These are phyloP conservation scores for Calonectria leucothoes DNA, from an alignment of 2,329 filamentous ascomycete species.

Conservation along the genomic window DNA sequence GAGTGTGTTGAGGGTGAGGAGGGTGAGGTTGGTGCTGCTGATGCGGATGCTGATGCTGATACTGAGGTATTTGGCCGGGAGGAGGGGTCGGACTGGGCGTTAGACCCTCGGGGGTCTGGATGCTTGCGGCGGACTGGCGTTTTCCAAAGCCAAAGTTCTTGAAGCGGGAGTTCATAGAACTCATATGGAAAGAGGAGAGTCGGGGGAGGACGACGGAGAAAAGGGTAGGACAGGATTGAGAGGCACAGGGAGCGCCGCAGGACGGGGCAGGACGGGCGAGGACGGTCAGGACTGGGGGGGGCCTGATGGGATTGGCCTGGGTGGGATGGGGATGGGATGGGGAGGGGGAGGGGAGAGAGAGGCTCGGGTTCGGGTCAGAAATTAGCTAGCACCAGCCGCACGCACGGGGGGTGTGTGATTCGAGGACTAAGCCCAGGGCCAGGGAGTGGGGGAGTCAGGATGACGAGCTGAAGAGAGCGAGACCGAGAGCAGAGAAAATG, in stretches of 20 bases:
- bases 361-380: conserved; percentile 40
- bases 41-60: conserved; percentile 54
- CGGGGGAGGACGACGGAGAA: conserved; percentile 38
- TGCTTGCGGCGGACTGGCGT: conserved; percentile 77
- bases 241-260: conserved; percentile 35
- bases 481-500: not conserved
- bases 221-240: conserved; percentile 43
- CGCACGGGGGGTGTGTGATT: conserved; percentile 23
- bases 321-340: conserved; percentile 32
- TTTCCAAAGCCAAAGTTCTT: conserved; percentile 86
- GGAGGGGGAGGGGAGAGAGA: conserved; percentile 30
- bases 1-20: conserved; percentile 32
- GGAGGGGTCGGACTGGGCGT: conserved; percentile 48
- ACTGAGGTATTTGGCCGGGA: conserved; percentile 64
- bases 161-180: conserved; percentile 83
- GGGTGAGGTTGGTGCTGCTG: conserved; percentile 40
- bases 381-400: conserved; percentile 39
- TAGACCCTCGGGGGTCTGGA: conserved; percentile 60
- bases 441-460: conserved; percentile 13
- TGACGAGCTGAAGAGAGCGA: conserved; percentile 14
- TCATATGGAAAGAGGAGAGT: conserved; percentile 64
- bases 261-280: conserved; percentile 36
- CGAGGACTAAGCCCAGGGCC: conserved; percentile 8
- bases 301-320: conserved; percentile 29
- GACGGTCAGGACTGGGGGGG: conserved; percentile 30